These are phyloP conservation scores for Daedalea quercina DNA, from an alignment of 768 basidiomycete genomes.

Conservation along the genomic window DNA sequence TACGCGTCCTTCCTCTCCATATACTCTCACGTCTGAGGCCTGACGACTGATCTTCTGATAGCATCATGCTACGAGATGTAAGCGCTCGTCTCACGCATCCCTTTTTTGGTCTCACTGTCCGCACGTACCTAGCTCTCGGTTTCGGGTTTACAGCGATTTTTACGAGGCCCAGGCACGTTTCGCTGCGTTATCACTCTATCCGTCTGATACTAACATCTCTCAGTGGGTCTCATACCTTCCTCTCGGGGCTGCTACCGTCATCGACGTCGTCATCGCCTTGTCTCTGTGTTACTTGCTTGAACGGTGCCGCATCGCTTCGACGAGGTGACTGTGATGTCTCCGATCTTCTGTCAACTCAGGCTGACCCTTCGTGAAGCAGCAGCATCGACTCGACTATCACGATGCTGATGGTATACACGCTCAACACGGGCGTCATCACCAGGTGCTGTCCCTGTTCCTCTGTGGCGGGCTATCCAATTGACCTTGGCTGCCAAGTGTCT, in stretches of 20 bases:
- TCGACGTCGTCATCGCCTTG: conserved; percentile 12
- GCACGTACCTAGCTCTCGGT: not conserved
- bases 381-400: conserved; percentile 12
- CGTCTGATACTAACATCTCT: not conserved
- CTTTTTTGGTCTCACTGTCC: not conserved
- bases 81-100: not conserved
- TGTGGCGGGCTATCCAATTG: not conserved
- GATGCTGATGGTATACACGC: conserved; percentile 13
- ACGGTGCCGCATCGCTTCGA: conserved; percentile 9
- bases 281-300: conserved; percentile 14
- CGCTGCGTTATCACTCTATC: not conserved
- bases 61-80: conserved; percentile 5
- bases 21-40: too few relatives aligned
- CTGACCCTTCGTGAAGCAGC: not conserved
- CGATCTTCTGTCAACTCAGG: not conserved
- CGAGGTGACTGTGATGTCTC: conserved; percentile 2
- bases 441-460: conserved; percentile 1
- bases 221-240: conserved; percentile 16
- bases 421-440: conserved; percentile 15
- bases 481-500: conserved; percentile 5
- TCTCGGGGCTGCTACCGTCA: conserved; percentile 5
- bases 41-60: not conserved
- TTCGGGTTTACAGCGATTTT: not conserved
- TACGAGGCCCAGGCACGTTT: not conserved
- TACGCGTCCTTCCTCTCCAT: not conserved